These are phyloP conservation scores for Pelagomonas calceolata DNA, from an alignment of 108 stramenopile species.

Conservation along the genomic window DNA sequence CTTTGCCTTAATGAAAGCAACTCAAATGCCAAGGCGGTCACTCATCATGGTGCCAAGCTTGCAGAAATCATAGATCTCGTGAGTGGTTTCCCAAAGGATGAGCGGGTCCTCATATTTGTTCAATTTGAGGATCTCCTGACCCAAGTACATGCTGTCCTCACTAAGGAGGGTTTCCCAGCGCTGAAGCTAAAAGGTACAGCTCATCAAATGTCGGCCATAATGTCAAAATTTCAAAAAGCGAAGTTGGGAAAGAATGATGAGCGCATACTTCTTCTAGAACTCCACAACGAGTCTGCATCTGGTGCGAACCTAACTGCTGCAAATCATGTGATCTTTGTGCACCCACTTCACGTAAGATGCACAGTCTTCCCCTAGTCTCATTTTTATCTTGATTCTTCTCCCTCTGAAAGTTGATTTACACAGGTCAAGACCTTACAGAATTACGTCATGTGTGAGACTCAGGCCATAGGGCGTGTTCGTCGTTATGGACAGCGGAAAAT, in stretches of 20 bases:
- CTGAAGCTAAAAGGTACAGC: slow-evolving; percentile 28
- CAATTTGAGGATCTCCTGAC: slow-evolving; percentile 38
- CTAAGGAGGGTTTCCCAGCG: slow-evolving; percentile 8
- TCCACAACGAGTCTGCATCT: slow-evolving; percentile 30
- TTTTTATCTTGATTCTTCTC: not conserved
- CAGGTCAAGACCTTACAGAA: slow-evolving; percentile 13
- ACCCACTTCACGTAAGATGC: slow-evolving; percentile 41
- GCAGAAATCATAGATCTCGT: slow-evolving; percentile 17
- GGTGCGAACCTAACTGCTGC: slow-evolving; percentile 32
- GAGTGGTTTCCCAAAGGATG: slow-evolving; percentile 11
- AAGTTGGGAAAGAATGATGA: slow-evolving; percentile 19
- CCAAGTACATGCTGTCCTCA: slow-evolving; percentile 21
- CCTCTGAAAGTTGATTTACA: no score
- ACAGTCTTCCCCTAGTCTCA: not conserved
- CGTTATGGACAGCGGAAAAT: slow-evolving; percentile 33
- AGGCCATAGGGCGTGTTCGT: slow-evolving; percentile 37
- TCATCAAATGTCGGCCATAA: slow-evolving; percentile 15
- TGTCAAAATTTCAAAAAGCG: slow-evolving; percentile 32
- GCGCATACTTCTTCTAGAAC: slow-evolving; percentile 24
- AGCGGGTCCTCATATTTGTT: slow-evolving; percentile 34
- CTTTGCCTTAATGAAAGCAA: not conserved
- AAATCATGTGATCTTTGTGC: slow-evolving; percentile 41
- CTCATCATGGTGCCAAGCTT: slow-evolving; percentile 24
- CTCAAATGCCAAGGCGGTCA: not conserved
- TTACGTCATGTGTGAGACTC: slow-evolving; percentile 35